phyloP scores from a whole-genome alignment of 768 basidiomycete genomes.

The Fomitopsis serialis region DNA sequence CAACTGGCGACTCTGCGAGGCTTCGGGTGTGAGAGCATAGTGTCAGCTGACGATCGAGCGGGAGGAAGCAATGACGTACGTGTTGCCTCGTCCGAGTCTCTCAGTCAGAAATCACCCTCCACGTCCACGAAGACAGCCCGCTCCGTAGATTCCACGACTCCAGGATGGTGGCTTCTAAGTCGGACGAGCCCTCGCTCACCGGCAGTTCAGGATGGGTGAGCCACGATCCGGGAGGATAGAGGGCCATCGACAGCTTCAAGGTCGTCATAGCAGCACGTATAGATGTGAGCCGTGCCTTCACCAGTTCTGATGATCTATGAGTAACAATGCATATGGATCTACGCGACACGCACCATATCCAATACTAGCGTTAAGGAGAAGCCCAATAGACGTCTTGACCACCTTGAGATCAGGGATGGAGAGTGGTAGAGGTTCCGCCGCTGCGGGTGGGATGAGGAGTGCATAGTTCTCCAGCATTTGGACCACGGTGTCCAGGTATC shows the following conservation, averaged over 20 bases:
- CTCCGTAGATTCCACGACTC: conserved; percentile 66
- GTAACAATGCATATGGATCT: conserved; percentile 2
- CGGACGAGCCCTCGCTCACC: conserved; percentile 13
- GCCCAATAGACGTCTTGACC: conserved; percentile 73
- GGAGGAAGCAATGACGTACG: conserved; percentile 32
- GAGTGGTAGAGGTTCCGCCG: conserved; percentile 41
- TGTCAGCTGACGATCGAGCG: not conserved
- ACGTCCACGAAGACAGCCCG: conserved; percentile 69
- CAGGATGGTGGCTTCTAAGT: conserved; percentile 24
- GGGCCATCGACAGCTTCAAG: conserved; percentile 55
- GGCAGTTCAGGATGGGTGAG: conserved; percentile 20
- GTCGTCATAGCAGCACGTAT: conserved; percentile 66
- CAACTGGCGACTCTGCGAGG: conserved; percentile 42
- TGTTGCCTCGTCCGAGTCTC: conserved; percentile 42
- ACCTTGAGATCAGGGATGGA: conserved; percentile 63
- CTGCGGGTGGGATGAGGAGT: conserved; percentile 35
- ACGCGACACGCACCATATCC: conserved; percentile 52
- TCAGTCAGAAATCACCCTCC: conserved; percentile 72
- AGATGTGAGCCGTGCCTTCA: conserved; percentile 62
- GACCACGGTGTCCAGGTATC: conserved; percentile 62
- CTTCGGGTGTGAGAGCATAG: not conserved
- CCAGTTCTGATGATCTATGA: conserved; percentile 46
- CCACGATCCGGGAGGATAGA: conserved; percentile 78
- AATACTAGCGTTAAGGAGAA: conserved; percentile 72
- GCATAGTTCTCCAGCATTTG: conserved; percentile 64